phyloP scores from a whole-genome alignment of 805 yeast species.

The Dipodascus albidus region DNA sequence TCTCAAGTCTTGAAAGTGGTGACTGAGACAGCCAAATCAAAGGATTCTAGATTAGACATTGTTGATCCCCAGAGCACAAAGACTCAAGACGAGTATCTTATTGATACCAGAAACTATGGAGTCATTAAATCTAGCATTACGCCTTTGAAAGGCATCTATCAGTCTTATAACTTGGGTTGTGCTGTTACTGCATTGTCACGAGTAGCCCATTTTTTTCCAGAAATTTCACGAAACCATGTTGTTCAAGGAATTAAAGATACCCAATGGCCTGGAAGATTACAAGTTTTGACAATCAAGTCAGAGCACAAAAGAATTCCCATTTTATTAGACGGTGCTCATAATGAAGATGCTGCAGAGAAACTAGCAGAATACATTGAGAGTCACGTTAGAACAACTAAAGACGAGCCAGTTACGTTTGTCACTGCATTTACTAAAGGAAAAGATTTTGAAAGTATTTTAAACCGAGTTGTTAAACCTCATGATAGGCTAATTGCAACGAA shows the following conservation, averaged over 20 bases:
- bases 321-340: conserved; percentile 89
- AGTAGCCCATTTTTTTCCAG: conserved; percentile 17
- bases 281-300: conserved; percentile 30
- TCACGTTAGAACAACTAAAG: conserved; percentile 12
- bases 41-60: conserved; percentile 23
- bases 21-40: conserved; percentile 24
- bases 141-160: conserved; percentile 67
- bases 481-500: conserved; percentile 54
- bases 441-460: conserved; percentile 39
- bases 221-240: conserved; percentile 29
- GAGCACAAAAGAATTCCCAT: conserved; percentile 23
- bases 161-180: conserved; percentile 53
- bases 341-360: conserved; percentile 72
- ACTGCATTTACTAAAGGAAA: conserved; percentile 73
- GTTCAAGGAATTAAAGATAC: conserved; percentile 43
- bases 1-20: conserved; percentile 39
- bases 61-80: conserved; percentile 6
- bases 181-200: conserved; percentile 48
- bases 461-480: conserved; percentile 34
- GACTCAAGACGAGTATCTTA: conserved; percentile 14
- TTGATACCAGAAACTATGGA: not conserved
- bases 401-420: conserved; percentile 40
- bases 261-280: conserved; percentile 84
- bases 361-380: conserved; percentile 42
- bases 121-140: conserved; percentile 18